phyloP scores from a whole-genome alignment of 2,329 filamentous ascomycete species.

The Trichoderma sp. region DNA sequence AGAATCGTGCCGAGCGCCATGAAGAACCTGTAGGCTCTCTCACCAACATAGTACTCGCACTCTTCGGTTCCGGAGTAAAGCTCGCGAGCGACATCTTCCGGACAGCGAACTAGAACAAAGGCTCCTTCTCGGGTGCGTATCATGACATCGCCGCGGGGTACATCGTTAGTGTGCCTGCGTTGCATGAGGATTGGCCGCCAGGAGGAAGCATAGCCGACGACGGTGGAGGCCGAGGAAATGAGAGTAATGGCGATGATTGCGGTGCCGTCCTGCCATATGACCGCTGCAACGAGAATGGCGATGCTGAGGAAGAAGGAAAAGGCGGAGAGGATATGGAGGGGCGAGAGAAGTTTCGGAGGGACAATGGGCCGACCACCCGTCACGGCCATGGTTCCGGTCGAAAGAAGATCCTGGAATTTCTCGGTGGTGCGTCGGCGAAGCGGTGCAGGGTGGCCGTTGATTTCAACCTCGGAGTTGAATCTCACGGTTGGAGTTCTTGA shows the following conservation, averaged over 20 bases:
- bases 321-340: constrained; percentile 55
- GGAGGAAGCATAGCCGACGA: constrained; percentile 58
- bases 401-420: constrained; percentile 45
- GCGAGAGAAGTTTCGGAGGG: constrained; percentile 50
- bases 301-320: constrained; percentile 52
- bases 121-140: constrained; percentile 62
- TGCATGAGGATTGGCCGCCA: constrained; percentile 59
- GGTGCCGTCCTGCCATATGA: constrained; percentile 39
- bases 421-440: constrained; percentile 38
- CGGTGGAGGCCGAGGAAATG: constrained; percentile 54
- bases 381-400: constrained; percentile 43
- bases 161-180: constrained; percentile 48
- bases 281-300: constrained; percentile 48
- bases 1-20: constrained; percentile 61
- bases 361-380: constrained; percentile 46
- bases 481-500: neutral
- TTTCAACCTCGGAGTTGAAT: constrained; percentile 22
- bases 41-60: constrained; percentile 56
- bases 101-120: constrained; percentile 58
- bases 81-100: constrained; percentile 62
- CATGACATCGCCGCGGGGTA: constrained; percentile 60
- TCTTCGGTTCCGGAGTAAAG: constrained; percentile 63
- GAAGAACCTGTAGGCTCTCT: constrained; percentile 50
- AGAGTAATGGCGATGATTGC: constrained; percentile 48
- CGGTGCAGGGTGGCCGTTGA: constrained; percentile 3